These are phyloP conservation scores for Microstroma glucosiphilum DNA, from an alignment of 1,284 basidiomycete genomes.

Conservation along the genomic window DNA sequence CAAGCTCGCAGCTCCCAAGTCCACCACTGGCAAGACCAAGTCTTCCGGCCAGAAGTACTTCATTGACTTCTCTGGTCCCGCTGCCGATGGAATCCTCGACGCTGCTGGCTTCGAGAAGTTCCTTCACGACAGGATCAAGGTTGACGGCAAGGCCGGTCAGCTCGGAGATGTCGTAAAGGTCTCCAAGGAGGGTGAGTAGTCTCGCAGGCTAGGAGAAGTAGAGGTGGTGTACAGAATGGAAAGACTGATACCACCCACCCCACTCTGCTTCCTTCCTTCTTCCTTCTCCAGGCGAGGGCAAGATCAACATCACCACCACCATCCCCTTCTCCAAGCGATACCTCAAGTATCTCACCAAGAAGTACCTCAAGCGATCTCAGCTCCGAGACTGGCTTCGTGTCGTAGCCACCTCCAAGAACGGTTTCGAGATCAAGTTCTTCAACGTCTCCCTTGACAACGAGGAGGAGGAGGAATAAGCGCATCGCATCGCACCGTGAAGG, in stretches of 20 bases:
- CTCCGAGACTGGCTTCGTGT: conserved; percentile 52
- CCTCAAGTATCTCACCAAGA: conserved; percentile 55
- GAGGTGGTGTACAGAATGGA: background rate
- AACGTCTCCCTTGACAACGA: conserved; percentile 51
- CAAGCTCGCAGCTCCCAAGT: conserved; percentile 17
- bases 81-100: conserved; percentile 82
- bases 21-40: conserved; percentile 54
- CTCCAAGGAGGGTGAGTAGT: conserved; percentile 49
- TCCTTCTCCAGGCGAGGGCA: conserved; percentile 46
- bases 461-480: conserved; percentile 28
- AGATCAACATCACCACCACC: conserved; percentile 52
- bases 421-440: conserved; percentile 53
- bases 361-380: conserved; percentile 50
- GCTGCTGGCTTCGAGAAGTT: conserved; percentile 85
- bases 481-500: background rate
- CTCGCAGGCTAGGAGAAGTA: background rate
- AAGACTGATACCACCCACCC: background rate
- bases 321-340: conserved; percentile 54
- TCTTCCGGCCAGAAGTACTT: conserved; percentile 79
- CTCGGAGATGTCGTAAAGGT: conserved; percentile 55
- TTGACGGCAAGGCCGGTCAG: conserved; percentile 61
- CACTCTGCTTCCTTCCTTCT: background rate
- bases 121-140: conserved; percentile 88
- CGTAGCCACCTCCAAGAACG: conserved; percentile 52
- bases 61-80: conserved; percentile 90